These are phyloP conservation scores for Phytophthora litchii DNA, from an alignment of 352 stramenopile species.

Conservation along the genomic window DNA sequence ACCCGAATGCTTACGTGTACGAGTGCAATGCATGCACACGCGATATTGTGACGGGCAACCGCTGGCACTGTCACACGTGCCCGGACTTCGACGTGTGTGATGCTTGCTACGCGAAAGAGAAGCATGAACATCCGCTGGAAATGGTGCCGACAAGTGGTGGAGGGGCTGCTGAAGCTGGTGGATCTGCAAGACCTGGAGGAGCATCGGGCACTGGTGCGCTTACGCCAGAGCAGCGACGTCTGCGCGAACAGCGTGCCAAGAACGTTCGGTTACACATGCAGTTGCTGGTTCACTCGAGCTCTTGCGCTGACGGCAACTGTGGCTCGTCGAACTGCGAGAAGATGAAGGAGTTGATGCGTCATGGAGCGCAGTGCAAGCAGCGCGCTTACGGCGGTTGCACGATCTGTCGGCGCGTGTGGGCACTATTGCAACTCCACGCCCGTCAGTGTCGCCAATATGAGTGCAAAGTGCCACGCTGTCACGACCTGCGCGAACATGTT, in stretches of 20 bases:
- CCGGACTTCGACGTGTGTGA: slow-evolving; percentile 92
- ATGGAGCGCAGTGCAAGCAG: slow-evolving; percentile 94
- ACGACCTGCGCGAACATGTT: slow-evolving; percentile 95
- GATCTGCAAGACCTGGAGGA: slow-evolving; percentile 24
- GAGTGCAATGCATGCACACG: slow-evolving; percentile 86
- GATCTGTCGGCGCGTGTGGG: slow-evolving; percentile 97
- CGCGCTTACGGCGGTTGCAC: slow-evolving; percentile 93
- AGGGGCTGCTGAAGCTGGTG: slow-evolving; percentile 13
- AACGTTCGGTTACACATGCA: slow-evolving; percentile 98
- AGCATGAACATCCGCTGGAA: slow-evolving; percentile 79
- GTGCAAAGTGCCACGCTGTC: slow-evolving; percentile 96
- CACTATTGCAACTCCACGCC: slow-evolving; percentile 97
- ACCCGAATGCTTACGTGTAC: slow-evolving; percentile 87
- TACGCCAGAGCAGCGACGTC: slow-evolving; percentile 67
- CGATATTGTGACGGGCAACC: slow-evolving; percentile 84
- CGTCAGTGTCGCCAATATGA: slow-evolving; percentile 94
- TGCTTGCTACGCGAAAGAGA: slow-evolving; percentile 84
- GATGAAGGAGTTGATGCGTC: slow-evolving; percentile 98
- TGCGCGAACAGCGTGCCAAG: slow-evolving; percentile 90
- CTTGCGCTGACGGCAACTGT: slow-evolving; percentile 92
- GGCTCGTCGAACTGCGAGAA: slow-evolving; percentile 97
- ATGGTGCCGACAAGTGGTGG: slow-evolving; percentile 78
- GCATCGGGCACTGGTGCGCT: slow-evolving; percentile 35
- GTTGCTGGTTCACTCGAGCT: slow-evolving; percentile 96
- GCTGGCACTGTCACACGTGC: slow-evolving; percentile 91